Evolutionary conservation across 2,329 filamentous ascomycete species (phyloP), one percentile per base, ranked within the genome.

Genomic region (Helicocarpus griseus): DNA sequence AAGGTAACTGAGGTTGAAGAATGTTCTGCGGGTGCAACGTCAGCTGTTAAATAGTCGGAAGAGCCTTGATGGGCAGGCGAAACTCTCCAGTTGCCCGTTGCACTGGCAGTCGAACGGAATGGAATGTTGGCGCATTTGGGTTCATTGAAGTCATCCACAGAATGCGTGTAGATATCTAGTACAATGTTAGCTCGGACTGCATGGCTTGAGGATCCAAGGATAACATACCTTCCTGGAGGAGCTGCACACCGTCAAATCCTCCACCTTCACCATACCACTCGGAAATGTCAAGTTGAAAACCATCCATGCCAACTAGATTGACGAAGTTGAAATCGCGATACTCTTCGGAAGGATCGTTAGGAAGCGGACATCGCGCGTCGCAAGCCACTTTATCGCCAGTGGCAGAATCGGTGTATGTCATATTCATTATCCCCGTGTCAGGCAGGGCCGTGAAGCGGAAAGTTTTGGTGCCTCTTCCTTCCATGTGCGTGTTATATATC

Each of bases 311-410:
- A 56, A 98, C 83, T 5, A 71, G 69, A 64, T 93, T 95, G 59
- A 95, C 87, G 60, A 98, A 95, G 58, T 82, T 79, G 65, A 97
- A 98, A 62, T 98, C 93, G 67, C 96, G 90, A 59, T 81, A 94
- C 48, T 76, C 68, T 47, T 83, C 67, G 5, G 76, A 79, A 17
- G 76, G 70, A 61, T 88, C 81, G 62, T 82, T 76, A 56, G 86
- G 89, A 45, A 98, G 77, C n/a, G 90, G 87, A 61, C 93, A 98
- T 62, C 81, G 78, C 55, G 82, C 85, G 49, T 90, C 89, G 70
- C 93, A 98, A 52, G 79, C 83, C 28, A 74, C 70, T 51, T 84
- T 83, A 48, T 79, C 72, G 24, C 86, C 85, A 1, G 81, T 86
- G 36, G 65, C 73, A 22, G 86, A 84, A 62, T 97, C 89, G 56